These are phyloP conservation scores for Penicillium pancosmium DNA, from an alignment of 495 filamentous ascomycete species.

Conservation along the genomic window DNA sequence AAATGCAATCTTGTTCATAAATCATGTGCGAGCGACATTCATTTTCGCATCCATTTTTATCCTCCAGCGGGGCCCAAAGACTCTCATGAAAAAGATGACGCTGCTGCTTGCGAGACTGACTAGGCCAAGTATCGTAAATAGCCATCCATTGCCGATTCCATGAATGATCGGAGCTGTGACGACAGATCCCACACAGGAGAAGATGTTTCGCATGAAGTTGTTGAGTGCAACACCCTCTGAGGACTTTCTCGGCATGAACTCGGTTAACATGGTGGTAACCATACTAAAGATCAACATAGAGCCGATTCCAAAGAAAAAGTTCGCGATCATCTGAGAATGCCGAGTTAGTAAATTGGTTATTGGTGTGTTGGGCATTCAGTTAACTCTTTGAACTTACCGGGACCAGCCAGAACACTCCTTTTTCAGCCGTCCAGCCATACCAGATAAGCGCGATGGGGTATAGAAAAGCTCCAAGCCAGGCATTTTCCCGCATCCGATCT, in stretches of 20 bases:
- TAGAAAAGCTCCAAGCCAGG: slow-evolving; percentile 75
- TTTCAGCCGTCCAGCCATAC: slow-evolving; percentile 68
- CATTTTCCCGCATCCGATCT: slow-evolving; percentile 89
- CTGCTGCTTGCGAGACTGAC: slow-evolving; percentile 56
- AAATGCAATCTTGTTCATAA: neutral
- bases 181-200: slow-evolving; percentile 74
- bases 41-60: slow-evolving; percentile 61
- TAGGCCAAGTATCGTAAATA: slow-evolving; percentile 78
- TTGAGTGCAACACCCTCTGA: slow-evolving; percentile 78
- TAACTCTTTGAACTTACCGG: slow-evolving; percentile 52
- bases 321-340: slow-evolving; percentile 63
- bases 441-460: slow-evolving; percentile 70
- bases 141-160: slow-evolving; percentile 87
- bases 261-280: slow-evolving; percentile 80
- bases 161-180: slow-evolving; percentile 75
- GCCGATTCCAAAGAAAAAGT: slow-evolving; percentile 86
- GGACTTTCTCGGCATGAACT: slow-evolving; percentile 82
- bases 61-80: slow-evolving; percentile 69
- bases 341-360: slow-evolving; percentile 15
- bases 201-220: slow-evolving; percentile 82
- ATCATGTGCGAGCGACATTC: slow-evolving; percentile 14
- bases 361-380: neutral
- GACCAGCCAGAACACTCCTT: slow-evolving; percentile 61
- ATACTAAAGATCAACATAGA: slow-evolving; percentile 87
- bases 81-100: slow-evolving; percentile 68